These are phyloP conservation scores for Amoebophrya sp. DNA, from an alignment of 169 alveolate species.

Conservation along the genomic window DNA sequence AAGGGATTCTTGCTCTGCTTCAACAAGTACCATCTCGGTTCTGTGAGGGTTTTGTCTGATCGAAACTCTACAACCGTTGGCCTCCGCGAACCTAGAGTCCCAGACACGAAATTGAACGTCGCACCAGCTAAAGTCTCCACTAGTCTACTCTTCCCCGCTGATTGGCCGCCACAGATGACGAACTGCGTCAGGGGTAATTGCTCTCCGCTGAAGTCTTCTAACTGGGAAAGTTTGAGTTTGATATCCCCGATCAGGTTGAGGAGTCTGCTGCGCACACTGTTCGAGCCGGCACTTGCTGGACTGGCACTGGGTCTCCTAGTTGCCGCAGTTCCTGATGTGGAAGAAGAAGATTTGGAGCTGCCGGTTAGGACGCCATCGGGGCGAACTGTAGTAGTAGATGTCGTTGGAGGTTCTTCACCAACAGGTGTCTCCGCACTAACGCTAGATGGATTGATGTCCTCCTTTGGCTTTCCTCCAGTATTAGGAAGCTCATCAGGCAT, in stretches of 20 bases:
- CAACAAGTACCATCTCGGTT: constrained; percentile 22
- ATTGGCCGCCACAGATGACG: constrained; percentile 29
- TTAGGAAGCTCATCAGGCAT: too few species aligned
- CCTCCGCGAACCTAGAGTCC: constrained; percentile 36
- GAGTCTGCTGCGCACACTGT: neutral
- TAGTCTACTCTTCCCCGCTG: constrained; percentile 33
- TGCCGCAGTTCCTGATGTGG: too few species aligned
- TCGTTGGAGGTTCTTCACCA: too few species aligned
- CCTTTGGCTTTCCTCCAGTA: too few species aligned
- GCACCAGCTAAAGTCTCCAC: constrained; percentile 36
- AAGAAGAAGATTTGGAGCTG: too few species aligned
- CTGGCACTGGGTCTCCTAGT: too few species aligned
- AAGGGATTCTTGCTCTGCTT: too few species aligned
- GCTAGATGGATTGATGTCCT: too few species aligned
- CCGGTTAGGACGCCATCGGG: too few species aligned
- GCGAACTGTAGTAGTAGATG: too few species aligned
- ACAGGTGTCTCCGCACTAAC: too few species aligned
- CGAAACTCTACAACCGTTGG: constrained; percentile 36
- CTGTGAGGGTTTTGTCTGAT: neutral
- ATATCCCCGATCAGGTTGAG: neutral
- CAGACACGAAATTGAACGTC: constrained; percentile 34
- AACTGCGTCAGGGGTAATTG: constrained; percentile 15
- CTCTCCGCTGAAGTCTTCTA: neutral
- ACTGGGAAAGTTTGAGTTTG: neutral
- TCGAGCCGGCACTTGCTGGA: too few species aligned